These are phyloP conservation scores for Ophiocordyceps australis DNA, from an alignment of 2,329 filamentous ascomycete species.

Conservation along the genomic window DNA sequence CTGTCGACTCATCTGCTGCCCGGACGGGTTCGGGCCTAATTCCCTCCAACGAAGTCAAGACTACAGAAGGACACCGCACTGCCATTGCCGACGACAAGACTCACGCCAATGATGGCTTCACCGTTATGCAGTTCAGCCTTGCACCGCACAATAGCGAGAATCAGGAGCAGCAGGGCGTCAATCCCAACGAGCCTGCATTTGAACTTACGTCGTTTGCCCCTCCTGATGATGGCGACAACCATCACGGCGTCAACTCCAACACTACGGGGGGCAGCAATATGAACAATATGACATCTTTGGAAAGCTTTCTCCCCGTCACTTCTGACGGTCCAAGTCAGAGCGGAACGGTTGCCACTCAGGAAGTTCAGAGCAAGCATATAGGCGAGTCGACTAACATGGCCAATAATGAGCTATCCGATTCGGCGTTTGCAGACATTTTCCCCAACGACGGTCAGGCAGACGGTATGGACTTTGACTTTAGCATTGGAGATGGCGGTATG, in stretches of 20 bases:
- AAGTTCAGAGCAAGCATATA: no score
- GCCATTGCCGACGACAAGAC: constrained; percentile 4
- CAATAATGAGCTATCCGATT: constrained; percentile 9
- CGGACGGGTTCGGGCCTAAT: no score
- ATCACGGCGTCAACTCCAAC: constrained; percentile 5
- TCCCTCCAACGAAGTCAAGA: no score
- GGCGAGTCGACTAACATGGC: constrained; percentile 8
- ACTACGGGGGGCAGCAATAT: not conserved
- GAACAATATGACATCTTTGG: constrained; percentile 9
- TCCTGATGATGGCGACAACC: constrained; percentile 10
- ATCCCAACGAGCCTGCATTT: constrained; percentile 19
- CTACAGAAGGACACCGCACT: constrained; percentile 6
- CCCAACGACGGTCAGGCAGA: constrained; percentile 21
- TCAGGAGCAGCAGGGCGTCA: constrained; percentile 5
- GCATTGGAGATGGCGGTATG: constrained; percentile 9
- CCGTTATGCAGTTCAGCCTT: constrained; percentile 37
- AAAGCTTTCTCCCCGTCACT: constrained; percentile 11
- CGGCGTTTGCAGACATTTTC: constrained; percentile 26
- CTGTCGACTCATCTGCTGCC: no score
- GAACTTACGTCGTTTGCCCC: constrained; percentile 25
- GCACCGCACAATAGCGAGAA: constrained; percentile 20
- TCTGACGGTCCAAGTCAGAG: constrained; percentile 6
- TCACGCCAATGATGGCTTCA: no score
- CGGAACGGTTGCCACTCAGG: no score
- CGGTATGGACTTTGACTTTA: constrained; percentile 16